Base-by-base conservation (phyloP, 306 rosid species). In the Gastrolobium villosum region DNA sequence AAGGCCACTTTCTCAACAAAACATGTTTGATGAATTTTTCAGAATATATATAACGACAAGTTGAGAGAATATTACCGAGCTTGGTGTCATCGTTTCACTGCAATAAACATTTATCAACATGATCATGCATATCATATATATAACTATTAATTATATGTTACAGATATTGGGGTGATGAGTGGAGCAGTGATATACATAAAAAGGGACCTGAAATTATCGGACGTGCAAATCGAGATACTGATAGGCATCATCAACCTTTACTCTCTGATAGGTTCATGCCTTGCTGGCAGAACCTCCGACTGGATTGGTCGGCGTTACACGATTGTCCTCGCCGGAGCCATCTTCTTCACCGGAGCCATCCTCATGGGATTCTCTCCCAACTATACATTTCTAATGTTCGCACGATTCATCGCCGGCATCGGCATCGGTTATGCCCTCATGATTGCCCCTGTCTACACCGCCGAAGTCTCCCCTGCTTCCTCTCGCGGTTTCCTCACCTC, bases 161-260 rank as follows among this genome's bases (percentile, higher is more conserved):
- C 89, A 94, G 99, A 95, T 81, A 81, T 90, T 20, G 99, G 99
- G 9, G 99, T 95, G 50, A 95, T 95, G 98, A 95, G 99, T 68
- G 99, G 99, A 79, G 99, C 97, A 0, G 77, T 26, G 0, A 74
- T 89, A 7, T 89, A 53, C 75, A 95, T 95, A 43, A 10, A 91
- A 73, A 13, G 83, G 0, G 98, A 95, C 78, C 78, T 95, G 8
- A 75, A 78, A 49, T 31, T 92, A 13, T 37, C 79, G 0, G 94
- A 95, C 82, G 75, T 31, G 0, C 50, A 92, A 52, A 70, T 90
- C 0, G 97, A 92, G 66, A 37, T 95, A 10, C 87, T 95, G 5
- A 36, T 83, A 0, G 97, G 99, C 0, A 92, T 95, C 76, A 81
- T 95, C 13, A 92, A 87, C 80, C 70, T 95, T 0, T 89, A 88